Base-by-base conservation (phyloP, 257 asterid genomes). In the Prunella vulgaris region DNA sequence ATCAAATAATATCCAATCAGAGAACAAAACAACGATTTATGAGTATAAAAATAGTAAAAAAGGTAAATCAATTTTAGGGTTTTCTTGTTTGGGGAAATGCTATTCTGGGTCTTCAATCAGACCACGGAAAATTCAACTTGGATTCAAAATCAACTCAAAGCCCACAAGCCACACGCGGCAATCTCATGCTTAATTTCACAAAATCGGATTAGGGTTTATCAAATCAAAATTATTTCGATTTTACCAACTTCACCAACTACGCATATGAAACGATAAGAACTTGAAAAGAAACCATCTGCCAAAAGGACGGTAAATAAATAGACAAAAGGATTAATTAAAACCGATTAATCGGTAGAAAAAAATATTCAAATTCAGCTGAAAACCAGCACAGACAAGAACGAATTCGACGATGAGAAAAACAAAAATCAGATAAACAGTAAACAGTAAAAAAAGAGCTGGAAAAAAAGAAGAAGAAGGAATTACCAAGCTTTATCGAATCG, bases 161-260 rank as follows among this genome's bases (percentile, higher is more conserved):
- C 71, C 73, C 72, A 65, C 2, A 56, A 51, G 59, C 38, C 18
- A 25, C 7, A 35, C 7, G 60, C 8, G 46, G 12, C 5, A 58
- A 70, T 68, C 68, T 38, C 4, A 40, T 42, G 57, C 62, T 33
- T 67, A 38, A 74, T 61, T 48, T 28, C 67, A 68, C 42, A 7
- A 74, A 32, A 60, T 61, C 32, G 28, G 79, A 40, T 82, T 86
- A 90, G 95, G 97, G 95, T 88, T 90, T 82, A 24, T 20, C 32
- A 22, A 51, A 46, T 64, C 35, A 20, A 17, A 22, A 32, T 66
- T 33, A 32, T 12, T 62, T 60, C 58, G 44, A 67, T 65, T 64
- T 22, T 9, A 33, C 70, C 60, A 66, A 53, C 74, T 51, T 22
- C 69, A 28, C 73, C 59, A 63, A 57, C 71, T 27, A 66, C 40